phyloP scores from a whole-genome alignment of 1,284 basidiomycete genomes.

The Marasmius sp. region DNA sequence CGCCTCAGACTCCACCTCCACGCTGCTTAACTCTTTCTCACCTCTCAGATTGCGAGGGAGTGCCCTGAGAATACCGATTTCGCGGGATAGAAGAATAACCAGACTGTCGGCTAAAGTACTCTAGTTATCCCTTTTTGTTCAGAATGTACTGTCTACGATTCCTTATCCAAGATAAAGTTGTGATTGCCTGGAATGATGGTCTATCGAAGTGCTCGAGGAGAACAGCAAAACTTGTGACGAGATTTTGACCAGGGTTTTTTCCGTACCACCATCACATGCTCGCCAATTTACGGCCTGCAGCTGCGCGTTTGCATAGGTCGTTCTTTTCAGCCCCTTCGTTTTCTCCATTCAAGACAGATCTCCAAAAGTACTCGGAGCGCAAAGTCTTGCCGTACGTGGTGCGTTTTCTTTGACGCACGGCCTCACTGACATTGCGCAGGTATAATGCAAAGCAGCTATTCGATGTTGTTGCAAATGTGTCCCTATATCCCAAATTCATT shows the following conservation, averaged over 20 bases:
- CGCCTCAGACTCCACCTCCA: background rate
- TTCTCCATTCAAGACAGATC: slow-evolving; percentile 21
- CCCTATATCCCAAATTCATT: slow-evolving; percentile 83
- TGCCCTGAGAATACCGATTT: slow-evolving; percentile 66
- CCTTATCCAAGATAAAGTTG: background rate
- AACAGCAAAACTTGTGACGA: background rate
- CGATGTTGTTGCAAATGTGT: slow-evolving; percentile 84
- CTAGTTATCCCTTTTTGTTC: background rate
- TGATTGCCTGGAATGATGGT: background rate
- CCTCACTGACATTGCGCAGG: slow-evolving; percentile 19
- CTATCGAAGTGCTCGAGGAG: too few relatives aligned
- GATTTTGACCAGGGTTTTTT: background rate
- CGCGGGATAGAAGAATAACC: slow-evolving; percentile 31
- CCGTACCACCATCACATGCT: slow-evolving; percentile 18
- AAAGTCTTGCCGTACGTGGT: slow-evolving; percentile 75
- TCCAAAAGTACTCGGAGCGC: slow-evolving; percentile 41
- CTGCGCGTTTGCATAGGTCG: slow-evolving; percentile 19
- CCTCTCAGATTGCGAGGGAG: slow-evolving; percentile 69
- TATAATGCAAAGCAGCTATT: slow-evolving; percentile 82
- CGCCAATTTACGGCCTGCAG: slow-evolving; percentile 11
- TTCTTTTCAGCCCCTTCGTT: slow-evolving; percentile 37
- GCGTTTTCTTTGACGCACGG: slow-evolving; percentile 11
- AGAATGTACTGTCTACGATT: slow-evolving; percentile 1
- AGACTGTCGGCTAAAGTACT: background rate
- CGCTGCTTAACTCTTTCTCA: slow-evolving; percentile 3